Evolutionary conservation across 306 rosid species (phyloP).

Genomic region (Argentina anserina): DNA sequence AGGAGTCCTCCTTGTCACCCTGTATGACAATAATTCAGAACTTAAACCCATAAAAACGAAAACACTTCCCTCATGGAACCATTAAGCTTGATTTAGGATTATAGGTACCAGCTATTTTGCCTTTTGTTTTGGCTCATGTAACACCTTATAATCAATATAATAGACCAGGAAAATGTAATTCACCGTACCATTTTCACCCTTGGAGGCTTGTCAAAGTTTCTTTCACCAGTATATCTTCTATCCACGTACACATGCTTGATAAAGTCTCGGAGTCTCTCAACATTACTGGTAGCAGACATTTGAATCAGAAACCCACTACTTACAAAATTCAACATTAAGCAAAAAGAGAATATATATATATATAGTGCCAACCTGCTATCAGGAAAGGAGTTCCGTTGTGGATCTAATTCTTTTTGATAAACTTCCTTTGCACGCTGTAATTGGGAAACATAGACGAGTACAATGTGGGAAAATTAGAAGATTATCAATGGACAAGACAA

Average conservation of each 20-base stretch:
- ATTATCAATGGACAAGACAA: constrained; percentile 17
- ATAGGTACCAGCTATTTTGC: neutral
- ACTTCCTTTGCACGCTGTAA: constrained; percentile 74
- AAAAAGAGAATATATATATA: constrained; percentile 7
- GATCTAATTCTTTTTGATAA: constrained; percentile 92
- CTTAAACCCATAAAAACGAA: constrained; percentile 8
- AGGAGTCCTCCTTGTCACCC: constrained; percentile 77
- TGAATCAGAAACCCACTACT: constrained; percentile 38
- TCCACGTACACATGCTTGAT: constrained; percentile 94
- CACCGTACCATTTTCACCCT: constrained; percentile 57
- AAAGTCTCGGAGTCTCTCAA: constrained; percentile 83
- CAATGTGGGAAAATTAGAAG: constrained; percentile 22
- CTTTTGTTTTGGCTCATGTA: neutral
- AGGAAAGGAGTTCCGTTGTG: constrained; percentile 71
- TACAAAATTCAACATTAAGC: constrained; percentile 2
- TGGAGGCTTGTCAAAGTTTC: constrained; percentile 64
- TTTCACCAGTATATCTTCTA: constrained; percentile 74
- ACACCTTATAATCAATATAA: neutral
- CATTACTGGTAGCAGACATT: constrained; percentile 62
- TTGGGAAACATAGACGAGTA: constrained; percentile 30
- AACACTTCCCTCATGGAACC: neutral
- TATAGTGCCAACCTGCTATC: constrained; percentile 61
- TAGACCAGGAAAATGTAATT: constrained; percentile 18
- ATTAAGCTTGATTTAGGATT: neutral
- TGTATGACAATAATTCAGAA: constrained; percentile 31